Base-by-base conservation (phyloP, 805 yeast genomes). In the Yamadazyma ubonensis region DNA sequence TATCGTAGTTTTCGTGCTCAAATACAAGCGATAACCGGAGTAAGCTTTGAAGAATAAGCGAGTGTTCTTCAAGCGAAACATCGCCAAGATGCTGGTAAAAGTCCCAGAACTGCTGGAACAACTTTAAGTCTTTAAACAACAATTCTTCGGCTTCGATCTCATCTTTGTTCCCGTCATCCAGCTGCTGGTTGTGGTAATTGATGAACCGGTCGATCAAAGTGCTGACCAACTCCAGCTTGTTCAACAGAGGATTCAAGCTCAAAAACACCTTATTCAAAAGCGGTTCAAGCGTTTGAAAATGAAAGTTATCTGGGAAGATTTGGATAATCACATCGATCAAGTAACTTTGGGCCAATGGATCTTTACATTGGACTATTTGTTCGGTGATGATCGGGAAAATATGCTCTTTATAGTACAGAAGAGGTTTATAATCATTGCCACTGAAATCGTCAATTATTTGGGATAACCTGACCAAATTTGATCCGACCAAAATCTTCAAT, bases 241-340 rank as follows among this genome's bases (percentile, higher is more conserved):
- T 73, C n/a, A 87, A 84, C 33, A 75, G 71, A 1, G 93, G 89
- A 54, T 79, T 81, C 44, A 93, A 67, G 41, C 77, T 73, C 39
- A 81, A 62, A 15, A 87, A 75, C 1, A 90, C 79, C 21, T 73
- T 73, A 35, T 57, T 58, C 49, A 93, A 70, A 48, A 86, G 78
- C 22, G 67, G 63, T 38, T 81, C 80, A 50, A 93, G 67, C 0
- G 96, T 86, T 15, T 72, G 72, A 44, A 89, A 64, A 54, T 93
- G 98, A 59, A 84, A 91, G 47, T 85, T 87, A 54, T 87, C 96
- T 1, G 98, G 97, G 66, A 93, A 93, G 1, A 90, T 95, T 58
- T 91, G 97, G 40, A 90, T 83, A 38, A 93, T 73, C 9, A 93
- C 96, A 55, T 93, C 99, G 36, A 90, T 70, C 42, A 93, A 65